These are phyloP conservation scores for Botryotinia narcissicola DNA, from an alignment of 2,329 filamentous ascomycete genomes.

Conservation along the genomic window DNA sequence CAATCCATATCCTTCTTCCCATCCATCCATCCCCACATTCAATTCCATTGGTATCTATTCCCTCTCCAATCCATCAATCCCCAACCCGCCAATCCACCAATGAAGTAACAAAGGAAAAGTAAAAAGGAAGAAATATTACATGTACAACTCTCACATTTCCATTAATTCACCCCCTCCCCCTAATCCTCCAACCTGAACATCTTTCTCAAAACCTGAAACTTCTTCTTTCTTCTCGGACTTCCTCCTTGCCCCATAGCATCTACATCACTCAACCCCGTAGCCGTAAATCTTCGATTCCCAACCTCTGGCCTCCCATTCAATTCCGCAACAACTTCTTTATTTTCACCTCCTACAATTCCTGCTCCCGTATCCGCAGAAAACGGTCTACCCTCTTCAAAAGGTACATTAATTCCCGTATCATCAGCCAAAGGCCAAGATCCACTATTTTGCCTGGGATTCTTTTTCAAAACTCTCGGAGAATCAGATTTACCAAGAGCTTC, in stretches of 20 bases:
- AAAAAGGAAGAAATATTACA: neutral
- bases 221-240: slow-evolving; percentile 56
- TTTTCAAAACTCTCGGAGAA: slow-evolving; percentile 48
- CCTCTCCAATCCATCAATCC: neutral
- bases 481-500: neutral
- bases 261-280: slow-evolving; percentile 29
- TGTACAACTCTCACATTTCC: neutral
- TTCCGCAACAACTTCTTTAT: slow-evolving; percentile 20
- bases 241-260: slow-evolving; percentile 24
- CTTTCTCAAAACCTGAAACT: slow-evolving; percentile 63
- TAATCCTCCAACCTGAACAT: slow-evolving; percentile 61
- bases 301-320: slow-evolving; percentile 27
- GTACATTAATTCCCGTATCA: slow-evolving; percentile 23
- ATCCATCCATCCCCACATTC: neutral
- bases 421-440: slow-evolving; percentile 51
- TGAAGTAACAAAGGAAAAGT: neutral
- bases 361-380: slow-evolving; percentile 25
- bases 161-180: neutral
- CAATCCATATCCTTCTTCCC: neutral
- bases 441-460: slow-evolving; percentile 39
- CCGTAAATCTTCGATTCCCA: slow-evolving; percentile 32
- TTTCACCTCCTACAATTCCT: slow-evolving; percentile 21
- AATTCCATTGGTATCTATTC: neutral
- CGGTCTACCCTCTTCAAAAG: slow-evolving; percentile 37
- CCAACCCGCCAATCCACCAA: neutral